phyloP scores from a whole-genome alignment of 2,329 filamentous ascomycete species.

The Alternaria arbusti region DNA sequence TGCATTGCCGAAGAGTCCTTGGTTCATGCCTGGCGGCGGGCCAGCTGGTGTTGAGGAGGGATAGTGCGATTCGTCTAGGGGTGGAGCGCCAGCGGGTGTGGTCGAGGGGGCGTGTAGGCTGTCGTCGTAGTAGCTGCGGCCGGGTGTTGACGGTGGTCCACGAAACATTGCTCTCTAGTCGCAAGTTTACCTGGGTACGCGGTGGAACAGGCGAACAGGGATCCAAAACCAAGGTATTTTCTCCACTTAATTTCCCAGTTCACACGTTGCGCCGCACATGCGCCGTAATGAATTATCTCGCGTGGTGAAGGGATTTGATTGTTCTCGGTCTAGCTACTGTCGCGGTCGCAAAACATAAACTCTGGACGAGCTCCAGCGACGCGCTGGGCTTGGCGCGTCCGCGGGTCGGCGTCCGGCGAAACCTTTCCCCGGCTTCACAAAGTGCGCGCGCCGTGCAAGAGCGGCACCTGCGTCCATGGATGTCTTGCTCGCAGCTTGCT shows the following conservation, averaged over 20 bases:
- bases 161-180: constrained; percentile 40
- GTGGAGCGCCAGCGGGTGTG: constrained; percentile 64
- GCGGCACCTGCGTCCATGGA: background rate
- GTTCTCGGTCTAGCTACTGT: constrained; percentile 5
- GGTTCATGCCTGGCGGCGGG: constrained; percentile 54
- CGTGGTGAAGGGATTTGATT: background rate
- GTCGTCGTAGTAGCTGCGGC: constrained; percentile 33
- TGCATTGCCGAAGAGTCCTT: constrained; percentile 59
- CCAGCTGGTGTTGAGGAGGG: constrained; percentile 64
- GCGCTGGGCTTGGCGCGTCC: constrained; percentile 23
- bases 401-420: background rate
- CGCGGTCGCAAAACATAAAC: constrained; percentile 24
- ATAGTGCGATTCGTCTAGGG: constrained; percentile 50
- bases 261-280: background rate
- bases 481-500: background rate
- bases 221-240: constrained; percentile 11
- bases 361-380: constrained; percentile 23
- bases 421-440: constrained; percentile 2
- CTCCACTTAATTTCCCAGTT: background rate
- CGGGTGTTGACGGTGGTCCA: constrained; percentile 47
- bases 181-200: background rate
- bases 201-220: constrained; percentile 1
- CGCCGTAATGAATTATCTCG: background rate
- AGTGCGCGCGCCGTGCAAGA: background rate
- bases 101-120: constrained; percentile 56